A percentile compares a stretch with the other conserved stretches of the same genome.
These are phyloP conservation scores for Chlamydomonas sp. DNA, from an alignment of 139 green algal genomes.

Conservation along the genomic window DNA sequence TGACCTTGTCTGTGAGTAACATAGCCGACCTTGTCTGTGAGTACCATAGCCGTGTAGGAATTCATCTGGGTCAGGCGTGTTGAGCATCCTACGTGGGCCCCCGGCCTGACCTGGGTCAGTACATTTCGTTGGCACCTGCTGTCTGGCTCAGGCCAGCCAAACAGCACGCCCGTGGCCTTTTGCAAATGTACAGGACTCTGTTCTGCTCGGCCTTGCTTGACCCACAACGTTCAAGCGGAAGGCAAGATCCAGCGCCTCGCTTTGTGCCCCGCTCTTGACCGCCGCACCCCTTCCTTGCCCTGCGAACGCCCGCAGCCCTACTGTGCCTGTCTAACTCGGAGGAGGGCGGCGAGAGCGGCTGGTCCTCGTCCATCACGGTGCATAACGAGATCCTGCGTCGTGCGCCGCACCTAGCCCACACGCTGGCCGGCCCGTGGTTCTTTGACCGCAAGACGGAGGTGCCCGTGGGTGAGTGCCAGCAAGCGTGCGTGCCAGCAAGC, in stretches of 20 bases:
- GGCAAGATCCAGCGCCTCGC: too few relatives aligned
- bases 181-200: neutral
- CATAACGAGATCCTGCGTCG: constrained; percentile 63
- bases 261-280: neutral
- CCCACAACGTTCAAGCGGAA: too few relatives aligned
- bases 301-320: constrained; percentile 28
- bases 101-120: too few relatives aligned
- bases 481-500: too few relatives aligned
- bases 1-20: constrained; percentile 67
- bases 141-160: too few relatives aligned
- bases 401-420: constrained; percentile 44
- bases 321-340: constrained; percentile 62
- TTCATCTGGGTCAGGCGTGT: too few relatives aligned
- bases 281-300: neutral
- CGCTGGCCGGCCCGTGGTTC: constrained; percentile 58
- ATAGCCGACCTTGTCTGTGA: constrained; percentile 61
- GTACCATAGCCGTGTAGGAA: too few relatives aligned
- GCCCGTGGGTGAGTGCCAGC: constrained; percentile 1
- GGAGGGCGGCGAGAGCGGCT: constrained; percentile 51
- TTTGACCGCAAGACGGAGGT: constrained; percentile 65
- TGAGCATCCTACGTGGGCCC: too few relatives aligned
- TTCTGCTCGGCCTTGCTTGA: neutral
- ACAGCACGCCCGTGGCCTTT: too few relatives aligned
- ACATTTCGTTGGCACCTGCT: too few relatives aligned
- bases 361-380: constrained; percentile 48